Base-by-base conservation (phyloP, 306 rosid genomes). In the Castanea mollissima region DNA sequence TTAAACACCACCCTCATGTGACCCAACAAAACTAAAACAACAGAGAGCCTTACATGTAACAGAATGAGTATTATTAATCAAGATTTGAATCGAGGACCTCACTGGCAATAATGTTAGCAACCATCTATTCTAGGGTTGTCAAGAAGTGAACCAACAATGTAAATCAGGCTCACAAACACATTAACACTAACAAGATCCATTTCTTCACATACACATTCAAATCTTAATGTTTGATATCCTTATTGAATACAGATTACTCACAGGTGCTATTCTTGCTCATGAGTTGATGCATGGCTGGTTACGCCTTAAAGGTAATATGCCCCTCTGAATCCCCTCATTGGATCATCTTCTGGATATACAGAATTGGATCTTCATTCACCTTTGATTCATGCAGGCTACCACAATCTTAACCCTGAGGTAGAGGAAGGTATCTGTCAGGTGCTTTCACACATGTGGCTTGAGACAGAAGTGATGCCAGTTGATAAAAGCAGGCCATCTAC, bases 351-450 rank as follows among this genome's bases (percentile, higher is more conserved):
- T 32, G 21, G 16, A 14, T 9, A 74, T 74, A 20, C 62, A 75
- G 11, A 4, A 27, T 79, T 62, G 71, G 23, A 71, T 71, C 68
- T 71, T 55, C 51, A 58, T 62, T 60, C 19, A 20, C 29, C 54
- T 65, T 71, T 68, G 34, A 64, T 29, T 77, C 3, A 55, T 77
- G 78, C 89, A 95, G 99, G 99, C 69, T 96, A 86, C 83, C 88
- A 96, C 65, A 88, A 93, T 78, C 97, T 96, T 32, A 86, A 84
- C 81, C 94, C 93, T 5, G 98, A 88, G 73, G 96, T 96, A 81
- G 99, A 93, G 87, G 99, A 96, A 89, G 99, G 99, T 5, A 93
- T 96, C 76, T 96, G 99, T 70, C 98, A 96, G 78, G 93, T 93
- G 83, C 94, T 96, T 55, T 96, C 99, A 11, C 81, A 85, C 72